phyloP scores from a whole-genome alignment of 2,329 filamentous ascomycete species.

The Hortaea sp. region DNA sequence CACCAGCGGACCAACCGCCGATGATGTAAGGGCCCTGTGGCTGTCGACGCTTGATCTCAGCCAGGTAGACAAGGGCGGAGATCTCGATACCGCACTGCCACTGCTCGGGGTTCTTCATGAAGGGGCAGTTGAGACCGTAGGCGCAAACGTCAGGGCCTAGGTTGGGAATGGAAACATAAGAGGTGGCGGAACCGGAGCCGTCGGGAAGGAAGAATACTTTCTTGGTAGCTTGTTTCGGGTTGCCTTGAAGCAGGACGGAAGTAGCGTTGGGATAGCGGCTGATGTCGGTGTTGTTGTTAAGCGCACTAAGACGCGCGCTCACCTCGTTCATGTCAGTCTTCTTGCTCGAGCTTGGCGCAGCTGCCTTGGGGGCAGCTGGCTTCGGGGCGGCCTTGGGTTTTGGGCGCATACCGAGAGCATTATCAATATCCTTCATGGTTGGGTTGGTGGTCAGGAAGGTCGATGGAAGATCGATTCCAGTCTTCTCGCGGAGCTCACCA shows the following conservation, averaged over 20 bases:
- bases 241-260: conserved; percentile 49
- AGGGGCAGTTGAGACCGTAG: conserved; percentile 56
- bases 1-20: conserved; percentile 47
- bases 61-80: conserved; percentile 54
- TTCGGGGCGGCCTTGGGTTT: conserved; percentile 27
- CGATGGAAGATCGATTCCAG: conserved; percentile 39
- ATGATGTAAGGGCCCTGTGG: conserved; percentile 50
- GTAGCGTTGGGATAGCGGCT: conserved; percentile 38
- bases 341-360: conserved; percentile 13
- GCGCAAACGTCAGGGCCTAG: conserved; percentile 41
- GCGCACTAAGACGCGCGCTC: conserved; percentile 33
- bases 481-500: conserved; percentile 41
- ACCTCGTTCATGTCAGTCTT: conserved; percentile 37
- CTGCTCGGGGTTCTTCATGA: conserved; percentile 58
- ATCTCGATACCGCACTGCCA: conserved; percentile 57
- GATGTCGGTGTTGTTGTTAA: conserved; percentile 30
- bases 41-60: conserved; percentile 62
- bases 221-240: conserved; percentile 45
- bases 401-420: conserved; percentile 48
- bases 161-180: conserved; percentile 52
- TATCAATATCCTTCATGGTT: conserved; percentile 56
- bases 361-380: conserved; percentile 19
- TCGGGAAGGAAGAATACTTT: conserved; percentile 44
- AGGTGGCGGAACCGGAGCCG: conserved; percentile 53
- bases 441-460: conserved; percentile 51